phyloP scores from a whole-genome alignment of 805 yeast species.

The Zygoascus biomembranicola region DNA sequence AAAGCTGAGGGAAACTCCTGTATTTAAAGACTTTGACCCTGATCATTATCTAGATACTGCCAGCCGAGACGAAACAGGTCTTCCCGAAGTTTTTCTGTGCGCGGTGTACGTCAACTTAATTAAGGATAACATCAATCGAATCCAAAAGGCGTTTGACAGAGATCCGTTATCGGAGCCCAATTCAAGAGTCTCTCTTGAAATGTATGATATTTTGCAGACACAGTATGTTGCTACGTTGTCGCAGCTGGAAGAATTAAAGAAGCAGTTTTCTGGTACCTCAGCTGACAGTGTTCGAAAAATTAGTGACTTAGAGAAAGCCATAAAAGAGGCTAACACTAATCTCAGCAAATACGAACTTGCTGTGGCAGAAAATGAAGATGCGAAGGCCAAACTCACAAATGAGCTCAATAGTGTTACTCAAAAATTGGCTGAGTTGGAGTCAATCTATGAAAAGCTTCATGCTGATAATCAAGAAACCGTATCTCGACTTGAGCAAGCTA shows the following conservation, averaged over 20 bases:
- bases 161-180: slow-evolving; percentile 71
- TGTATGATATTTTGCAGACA: slow-evolving; percentile 33
- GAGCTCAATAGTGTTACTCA: slow-evolving; percentile 15
- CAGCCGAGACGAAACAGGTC: slow-evolving; percentile 68
- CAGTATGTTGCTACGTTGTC: slow-evolving; percentile 18
- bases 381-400: not conserved
- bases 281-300: not conserved
- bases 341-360: slow-evolving; percentile 26
- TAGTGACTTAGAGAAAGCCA: slow-evolving; percentile 29
- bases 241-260: slow-evolving; percentile 16
- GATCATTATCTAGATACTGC: slow-evolving; percentile 39
- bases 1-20: slow-evolving; percentile 55
- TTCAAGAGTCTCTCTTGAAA: slow-evolving; percentile 54
- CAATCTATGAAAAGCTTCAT: slow-evolving; percentile 16
- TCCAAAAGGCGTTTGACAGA: slow-evolving; percentile 61
- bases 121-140: slow-evolving; percentile 60
- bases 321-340: slow-evolving; percentile 29
- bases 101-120: slow-evolving; percentile 53
- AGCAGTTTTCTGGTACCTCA: not conserved
- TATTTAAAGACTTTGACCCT: slow-evolving; percentile 50
- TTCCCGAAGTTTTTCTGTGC: slow-evolving; percentile 76
- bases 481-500: slow-evolving; percentile 26
- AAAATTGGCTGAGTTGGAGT: slow-evolving; percentile 10
- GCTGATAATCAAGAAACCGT: slow-evolving; percentile 17
- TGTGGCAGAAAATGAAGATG: slow-evolving; percentile 9